These are phyloP conservation scores for Hypoxylon sp. DNA, from an alignment of 2,329 filamentous ascomycete genomes.

Conservation along the genomic window DNA sequence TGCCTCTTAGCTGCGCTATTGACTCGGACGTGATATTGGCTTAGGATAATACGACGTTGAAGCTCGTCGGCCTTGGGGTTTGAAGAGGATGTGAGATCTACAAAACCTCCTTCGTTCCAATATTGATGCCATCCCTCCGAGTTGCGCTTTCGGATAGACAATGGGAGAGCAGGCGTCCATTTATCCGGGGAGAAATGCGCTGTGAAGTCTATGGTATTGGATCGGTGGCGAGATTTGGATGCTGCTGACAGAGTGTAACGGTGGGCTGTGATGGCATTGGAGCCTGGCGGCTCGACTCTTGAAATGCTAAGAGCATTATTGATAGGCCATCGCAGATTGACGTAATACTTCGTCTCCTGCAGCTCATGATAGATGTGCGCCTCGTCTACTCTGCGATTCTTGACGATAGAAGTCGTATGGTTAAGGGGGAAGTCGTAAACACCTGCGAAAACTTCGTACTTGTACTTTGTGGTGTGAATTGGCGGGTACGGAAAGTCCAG, in stretches of 20 bases:
- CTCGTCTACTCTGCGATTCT: conserved; percentile 29
- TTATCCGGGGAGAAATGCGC: conserved; percentile 56
- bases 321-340: conserved; percentile 57
- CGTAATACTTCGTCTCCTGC: conserved; percentile 58
- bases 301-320: conserved; percentile 44
- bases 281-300: conserved; percentile 48
- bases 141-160: conserved; percentile 49
- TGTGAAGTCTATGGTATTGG: conserved; percentile 51
- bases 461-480: conserved; percentile 59
- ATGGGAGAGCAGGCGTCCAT: conserved; percentile 47
- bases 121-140: conserved; percentile 54
- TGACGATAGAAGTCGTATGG: conserved; percentile 56
- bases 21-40: conserved; percentile 62
- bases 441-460: conserved; percentile 62
- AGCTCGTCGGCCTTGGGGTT: conserved; percentile 59
- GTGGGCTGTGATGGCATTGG: conserved; percentile 51
- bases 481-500: conserved; percentile 63
- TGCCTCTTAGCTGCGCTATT: conserved; percentile 58
- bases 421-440: conserved; percentile 58
- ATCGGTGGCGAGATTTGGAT: neutral
- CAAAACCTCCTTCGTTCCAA: conserved; percentile 60
- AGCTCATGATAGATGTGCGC: conserved; percentile 58
- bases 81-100: conserved; percentile 58
- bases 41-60: conserved; percentile 61
- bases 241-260: conserved; percentile 53